Evolutionary conservation across 306 rosid species (phyloP), one percentile per base, ranked within the genome.

Genomic region (barrel medic (Medicago truncatula)): DNA sequence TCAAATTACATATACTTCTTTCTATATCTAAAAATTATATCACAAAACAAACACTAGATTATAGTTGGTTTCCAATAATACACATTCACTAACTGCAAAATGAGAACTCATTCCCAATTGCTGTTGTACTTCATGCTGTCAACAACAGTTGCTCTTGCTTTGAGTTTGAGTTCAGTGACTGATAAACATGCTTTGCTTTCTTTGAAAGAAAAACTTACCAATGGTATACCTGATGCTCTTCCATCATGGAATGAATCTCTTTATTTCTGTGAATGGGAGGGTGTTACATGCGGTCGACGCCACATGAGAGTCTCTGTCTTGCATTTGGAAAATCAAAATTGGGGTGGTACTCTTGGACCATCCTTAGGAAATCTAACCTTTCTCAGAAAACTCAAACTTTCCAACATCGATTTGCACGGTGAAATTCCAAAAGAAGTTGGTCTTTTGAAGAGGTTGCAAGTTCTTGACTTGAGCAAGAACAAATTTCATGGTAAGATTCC

Each of bases 171-270:
- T 10, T 46, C 85, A 36, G 14, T 71, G 3, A 65, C 67, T 4
- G 82, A 82, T 66, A 82, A 71, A 14, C 52, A 46, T 10, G 71
- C 71, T 18, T 20, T 64, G 61, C 73, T 83, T 0, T 62, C 15
- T 49, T 28, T 84, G 65, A 72, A 80, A 5, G 66, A 80, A 4
- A 80, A 76, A 17, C 64, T 80, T 17, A 80, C 74, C 5, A 72
- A 76, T 50, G 66, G 79, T 5, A 4, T 25, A 4, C 70, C 74
- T 4, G 20, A 67, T 21, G 36, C 83, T 59, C 64, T 83, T 0
- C 76, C 79, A 40, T 71, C 82, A 71, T 83, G 87, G 87, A 83
- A 83, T n/a, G 8, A 80, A 0, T 80, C 84, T 66, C 6, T 10
- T 2, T 54, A 41, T 66, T 17, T 66, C 6, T 66, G 71, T 66